phyloP scores from a whole-genome alignment of 345 rosid genomes.

The Euclidium syriacum region DNA sequence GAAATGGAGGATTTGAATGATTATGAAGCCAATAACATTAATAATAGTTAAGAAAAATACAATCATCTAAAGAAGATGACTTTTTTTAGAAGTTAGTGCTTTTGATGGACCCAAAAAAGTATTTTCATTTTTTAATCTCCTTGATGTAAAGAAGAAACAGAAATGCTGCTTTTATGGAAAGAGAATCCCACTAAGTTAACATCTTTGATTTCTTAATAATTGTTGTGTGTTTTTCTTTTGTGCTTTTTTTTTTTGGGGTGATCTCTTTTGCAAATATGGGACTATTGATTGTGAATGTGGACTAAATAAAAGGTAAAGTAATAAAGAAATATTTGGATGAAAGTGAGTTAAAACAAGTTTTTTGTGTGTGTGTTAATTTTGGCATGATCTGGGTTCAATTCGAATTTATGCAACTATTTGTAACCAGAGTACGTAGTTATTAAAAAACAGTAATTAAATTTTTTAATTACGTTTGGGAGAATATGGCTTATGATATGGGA shows the following conservation, averaged over 20 bases:
- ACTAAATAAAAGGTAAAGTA: background rate
- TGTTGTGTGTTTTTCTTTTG: background rate
- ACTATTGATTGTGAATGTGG: constrained; percentile 18
- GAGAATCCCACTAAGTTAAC: constrained; percentile 62
- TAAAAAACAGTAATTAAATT: constrained; percentile 5
- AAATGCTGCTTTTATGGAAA: constrained; percentile 42
- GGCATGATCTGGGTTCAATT: too few species aligned
- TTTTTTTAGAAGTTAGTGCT: constrained; percentile 36
- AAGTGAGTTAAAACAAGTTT: background rate
- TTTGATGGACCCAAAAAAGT: constrained; percentile 52
- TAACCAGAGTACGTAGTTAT: too few species aligned
- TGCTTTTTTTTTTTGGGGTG: constrained; percentile 12
- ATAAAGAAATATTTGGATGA: background rate
- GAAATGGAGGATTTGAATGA: constrained; percentile 28
- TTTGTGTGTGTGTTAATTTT: too few species aligned
- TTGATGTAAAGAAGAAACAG: constrained; percentile 28
- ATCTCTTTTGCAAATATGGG: constrained; percentile 25
- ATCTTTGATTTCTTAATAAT: constrained; percentile 29
- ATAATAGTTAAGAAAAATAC: constrained; percentile 19
- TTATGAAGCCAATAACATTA: constrained; percentile 17
- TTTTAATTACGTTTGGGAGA: constrained; percentile 1
- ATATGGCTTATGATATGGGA: constrained; percentile 12
- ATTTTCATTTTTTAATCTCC: constrained; percentile 20
- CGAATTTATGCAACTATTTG: too few species aligned
- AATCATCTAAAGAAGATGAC: constrained; percentile 25